phyloP scores from a whole-genome alignment of 2,329 filamentous ascomycete species.

The Sclerotiophoma versabilis region DNA sequence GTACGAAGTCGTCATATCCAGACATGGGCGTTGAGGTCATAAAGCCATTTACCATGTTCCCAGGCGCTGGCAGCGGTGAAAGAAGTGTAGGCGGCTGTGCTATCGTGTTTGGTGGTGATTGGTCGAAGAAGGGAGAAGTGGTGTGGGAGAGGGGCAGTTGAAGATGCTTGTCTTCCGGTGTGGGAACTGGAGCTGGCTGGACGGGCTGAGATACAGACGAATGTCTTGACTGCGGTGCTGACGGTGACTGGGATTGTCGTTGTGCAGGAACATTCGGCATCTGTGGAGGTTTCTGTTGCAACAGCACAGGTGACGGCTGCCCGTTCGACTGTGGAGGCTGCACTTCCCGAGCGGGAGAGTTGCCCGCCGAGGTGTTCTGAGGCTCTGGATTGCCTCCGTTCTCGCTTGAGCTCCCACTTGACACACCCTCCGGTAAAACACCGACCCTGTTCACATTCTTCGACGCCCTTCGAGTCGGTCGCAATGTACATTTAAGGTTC shows the following conservation, averaged over 20 bases:
- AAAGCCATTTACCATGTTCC: constrained; percentile 50
- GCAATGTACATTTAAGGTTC: constrained; percentile 56
- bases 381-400: constrained; percentile 40
- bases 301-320: constrained; percentile 32
- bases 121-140: constrained; percentile 53
- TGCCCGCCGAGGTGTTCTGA: constrained; percentile 41
- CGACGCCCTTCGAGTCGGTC: constrained; percentile 57
- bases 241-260: constrained; percentile 44
- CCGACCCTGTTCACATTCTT: constrained; percentile 49
- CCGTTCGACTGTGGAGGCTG: constrained; percentile 33
- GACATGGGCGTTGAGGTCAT: constrained; percentile 55
- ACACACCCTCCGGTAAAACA: constrained; percentile 28
- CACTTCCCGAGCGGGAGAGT: constrained; percentile 43
- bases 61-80: constrained; percentile 49
- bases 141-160: constrained; percentile 38
- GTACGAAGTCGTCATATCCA: constrained; percentile 55
- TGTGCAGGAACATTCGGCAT: constrained; percentile 23
- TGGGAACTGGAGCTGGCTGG: constrained; percentile 39
- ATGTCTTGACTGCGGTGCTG: constrained; percentile 41
- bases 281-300: constrained; percentile 21
- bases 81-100: constrained; percentile 38
- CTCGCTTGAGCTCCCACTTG: constrained; percentile 46
- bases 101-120: constrained; percentile 46
- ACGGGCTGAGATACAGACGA: constrained; percentile 43
- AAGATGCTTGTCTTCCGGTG: constrained; percentile 44